Conservation (phyloP, 75 land plant species). For the Azolla pinnata region DNA sequence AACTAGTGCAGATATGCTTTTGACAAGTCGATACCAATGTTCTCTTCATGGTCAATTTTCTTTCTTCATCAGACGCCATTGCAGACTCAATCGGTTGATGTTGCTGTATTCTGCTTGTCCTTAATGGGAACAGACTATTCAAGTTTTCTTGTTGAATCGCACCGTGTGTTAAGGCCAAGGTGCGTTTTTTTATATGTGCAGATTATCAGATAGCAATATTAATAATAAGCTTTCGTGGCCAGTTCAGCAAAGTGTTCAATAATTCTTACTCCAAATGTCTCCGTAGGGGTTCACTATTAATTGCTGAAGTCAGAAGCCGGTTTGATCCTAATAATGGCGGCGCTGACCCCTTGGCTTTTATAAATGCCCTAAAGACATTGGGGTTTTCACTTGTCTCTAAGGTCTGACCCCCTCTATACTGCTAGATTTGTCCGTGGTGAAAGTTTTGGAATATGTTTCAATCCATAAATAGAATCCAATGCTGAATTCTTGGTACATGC, state of each 20-base stretch:
- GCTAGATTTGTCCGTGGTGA: neutral
- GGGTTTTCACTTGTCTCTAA: slow-evolving; percentile 51
- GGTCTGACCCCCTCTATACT: slow-evolving; percentile 38
- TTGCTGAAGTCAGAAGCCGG: slow-evolving; percentile 93
- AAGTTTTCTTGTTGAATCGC: slow-evolving; percentile 69
- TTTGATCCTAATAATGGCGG: slow-evolving; percentile 87
- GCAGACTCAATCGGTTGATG: slow-evolving; percentile 63
- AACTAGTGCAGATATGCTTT: too few species aligned
- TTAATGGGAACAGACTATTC: slow-evolving; percentile 87
- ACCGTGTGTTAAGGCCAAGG: slow-evolving; percentile 76
- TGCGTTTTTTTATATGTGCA: slow-evolving; percentile 8
- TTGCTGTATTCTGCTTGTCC: slow-evolving; percentile 92
- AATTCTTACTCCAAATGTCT: neutral
- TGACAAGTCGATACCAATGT: too few species aligned
- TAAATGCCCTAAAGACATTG: slow-evolving; percentile 45
- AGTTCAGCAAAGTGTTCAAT: neutral
- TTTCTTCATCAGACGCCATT: slow-evolving; percentile 63
- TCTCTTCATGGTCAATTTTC: neutral
- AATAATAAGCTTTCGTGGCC: neutral
- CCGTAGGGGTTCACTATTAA: slow-evolving; percentile 83
- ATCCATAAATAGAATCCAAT: neutral
- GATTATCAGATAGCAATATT: neutral
- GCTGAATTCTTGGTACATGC: slow-evolving; percentile 19
- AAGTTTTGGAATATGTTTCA: neutral
- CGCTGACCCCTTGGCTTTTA: slow-evolving; percentile 65